A percentile compares a stretch with the other conserved stretches of the same genome.
These are phyloP conservation scores for Escallonia rubra DNA, from an alignment of 129 eudicot species.

Conservation along the genomic window DNA sequence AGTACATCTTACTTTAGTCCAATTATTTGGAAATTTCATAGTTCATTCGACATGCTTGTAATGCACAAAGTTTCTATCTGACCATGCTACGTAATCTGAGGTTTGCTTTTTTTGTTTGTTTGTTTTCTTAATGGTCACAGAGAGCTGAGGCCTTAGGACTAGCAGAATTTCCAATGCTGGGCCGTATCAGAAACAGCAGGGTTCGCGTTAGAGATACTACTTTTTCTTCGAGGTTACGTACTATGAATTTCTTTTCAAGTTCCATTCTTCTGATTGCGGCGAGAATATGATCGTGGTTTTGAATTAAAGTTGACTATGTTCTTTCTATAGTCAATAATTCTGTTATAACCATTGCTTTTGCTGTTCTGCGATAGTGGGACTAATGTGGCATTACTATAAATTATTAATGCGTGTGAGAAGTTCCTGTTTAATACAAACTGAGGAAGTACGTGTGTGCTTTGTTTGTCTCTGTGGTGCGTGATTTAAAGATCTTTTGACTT, in stretches of 20 bases:
- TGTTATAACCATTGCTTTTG: too few relatives aligned
- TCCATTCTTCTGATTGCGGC: not conserved
- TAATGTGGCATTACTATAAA: too few relatives aligned
- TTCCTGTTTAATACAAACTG: too few relatives aligned
- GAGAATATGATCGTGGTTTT: too few relatives aligned
- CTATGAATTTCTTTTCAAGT: not conserved
- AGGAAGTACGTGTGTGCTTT: too few relatives aligned
- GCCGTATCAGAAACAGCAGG: slow-evolving; percentile 89
- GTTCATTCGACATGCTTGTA: slow-evolving; percentile 4
- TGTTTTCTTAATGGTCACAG: slow-evolving; percentile 29
- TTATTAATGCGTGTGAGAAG: too few relatives aligned
- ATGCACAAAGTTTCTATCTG: not conserved
- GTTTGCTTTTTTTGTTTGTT: not conserved
- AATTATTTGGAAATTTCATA: not conserved
- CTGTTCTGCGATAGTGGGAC: too few relatives aligned
- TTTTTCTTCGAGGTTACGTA: slow-evolving; percentile 75
- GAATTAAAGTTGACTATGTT: too few relatives aligned
- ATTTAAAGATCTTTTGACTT: too few relatives aligned
- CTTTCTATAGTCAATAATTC: too few relatives aligned
- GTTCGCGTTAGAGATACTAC: slow-evolving; percentile 81
- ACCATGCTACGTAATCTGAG: not conserved
- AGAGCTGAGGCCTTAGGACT: slow-evolving; percentile 81
- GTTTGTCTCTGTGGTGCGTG: too few relatives aligned
- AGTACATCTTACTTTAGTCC: too few relatives aligned
- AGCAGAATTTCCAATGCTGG: slow-evolving; percentile 86